phyloP scores from a whole-genome alignment of 768 basidiomycete genomes.

The Podaxis sp. region DNA sequence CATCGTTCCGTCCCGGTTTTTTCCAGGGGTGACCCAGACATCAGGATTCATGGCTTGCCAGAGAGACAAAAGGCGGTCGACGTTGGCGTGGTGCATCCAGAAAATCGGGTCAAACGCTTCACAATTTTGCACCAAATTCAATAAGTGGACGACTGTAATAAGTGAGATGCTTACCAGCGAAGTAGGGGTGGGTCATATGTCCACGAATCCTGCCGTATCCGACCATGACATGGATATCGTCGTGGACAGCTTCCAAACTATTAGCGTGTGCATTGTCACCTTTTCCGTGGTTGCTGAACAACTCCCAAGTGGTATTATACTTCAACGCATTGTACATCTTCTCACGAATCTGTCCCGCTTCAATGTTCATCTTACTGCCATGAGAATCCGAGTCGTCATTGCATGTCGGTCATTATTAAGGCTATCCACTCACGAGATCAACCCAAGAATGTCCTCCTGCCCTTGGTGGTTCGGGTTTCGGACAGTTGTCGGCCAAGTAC shows the following conservation, averaged over 20 bases:
- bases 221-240: slow-evolving; percentile 32
- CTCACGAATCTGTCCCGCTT: slow-evolving; percentile 18
- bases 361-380: slow-evolving; percentile 15
- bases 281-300: slow-evolving; percentile 37
- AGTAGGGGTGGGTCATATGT: slow-evolving; percentile 28
- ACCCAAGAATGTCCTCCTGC: background rate
- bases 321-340: slow-evolving; percentile 28
- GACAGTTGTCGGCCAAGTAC: slow-evolving; percentile 28
- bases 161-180: slow-evolving; percentile 23
- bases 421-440: background rate
- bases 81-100: slow-evolving; percentile 42
- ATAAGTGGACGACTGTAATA: background rate
- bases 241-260: slow-evolving; percentile 41
- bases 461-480: slow-evolving; percentile 21
- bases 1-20: slow-evolving; percentile 24
- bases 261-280: slow-evolving; percentile 28
- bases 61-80: slow-evolving; percentile 41
- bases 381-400: background rate
- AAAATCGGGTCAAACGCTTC: slow-evolving; percentile 43
- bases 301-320: slow-evolving; percentile 28
- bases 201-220: slow-evolving; percentile 19
- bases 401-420: no score
- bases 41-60: slow-evolving; percentile 39
- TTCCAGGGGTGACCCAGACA: slow-evolving; percentile 29
- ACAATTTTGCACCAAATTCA: background rate